Evolutionary conservation across 192 early-diverging fungal genomes (phyloP), one percentile per base, ranked within the genome.

Genomic region (Paraglomus occultum): DNA sequence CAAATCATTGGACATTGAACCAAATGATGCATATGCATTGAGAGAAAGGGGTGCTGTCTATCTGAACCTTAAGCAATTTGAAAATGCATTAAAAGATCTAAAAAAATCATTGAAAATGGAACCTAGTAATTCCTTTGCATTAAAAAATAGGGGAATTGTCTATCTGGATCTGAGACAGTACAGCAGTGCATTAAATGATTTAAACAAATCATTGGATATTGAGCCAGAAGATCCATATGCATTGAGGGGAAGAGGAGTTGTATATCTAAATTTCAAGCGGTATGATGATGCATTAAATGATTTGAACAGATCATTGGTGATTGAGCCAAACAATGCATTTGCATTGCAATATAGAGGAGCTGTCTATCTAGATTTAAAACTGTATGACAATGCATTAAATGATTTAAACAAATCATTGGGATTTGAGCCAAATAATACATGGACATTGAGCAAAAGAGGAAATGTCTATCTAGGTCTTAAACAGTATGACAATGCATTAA

Each of bases 341-440:
- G 63, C 63, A 8, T 64, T 64, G 43, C 18, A 31, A 38, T 45
- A 64, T 50, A 48, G 63, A 64, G 43, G 63, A 39, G 1, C 15
- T 38, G 31, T 18, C 18, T 64, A 50, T 64, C 7, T 11, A 39
- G 2, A 23, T 11, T 4, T 64, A 31, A 14, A 12, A 8, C 15
- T 22, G 18, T 50, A 50, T 39, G 48, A 64, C 1, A 31, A 23
- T n/a, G 48, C 63, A 12, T 8, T 67, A n/a, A 53, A 4, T 6
- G 51, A 67, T 43, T 43, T 67, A 2, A 18, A 67, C 8, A 53
- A 22, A 7, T 17, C 22, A 0, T 8, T 67, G 23, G 12, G 12
- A 11, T 11, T 40, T 45, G 51, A 53, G 1, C 51, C 51, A 12
- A 23, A 53, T 23, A 53, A 67, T 53, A 52, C 42, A 40, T 6